Percentiles rank a stretch among this genome's conserved stretches.
phyloP scores from a whole-genome alignment of 2,329 filamentous ascomycete species.

The Fusarium falciforme region DNA sequence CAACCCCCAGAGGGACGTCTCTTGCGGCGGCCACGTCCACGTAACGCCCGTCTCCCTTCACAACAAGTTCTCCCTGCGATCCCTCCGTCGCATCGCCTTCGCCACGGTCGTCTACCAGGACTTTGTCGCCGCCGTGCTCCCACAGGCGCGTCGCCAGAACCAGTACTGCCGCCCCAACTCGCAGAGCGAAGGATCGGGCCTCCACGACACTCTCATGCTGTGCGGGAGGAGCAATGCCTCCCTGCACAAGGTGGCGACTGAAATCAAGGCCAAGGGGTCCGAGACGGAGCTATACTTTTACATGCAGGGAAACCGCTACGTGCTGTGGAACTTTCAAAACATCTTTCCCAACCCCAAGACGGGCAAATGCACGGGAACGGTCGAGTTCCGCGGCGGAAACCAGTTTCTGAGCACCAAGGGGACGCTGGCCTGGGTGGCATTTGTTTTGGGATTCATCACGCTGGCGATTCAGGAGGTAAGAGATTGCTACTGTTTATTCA shows the following conservation, averaged over 20 bases:
- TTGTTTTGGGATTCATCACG: slow-evolving; percentile 53
- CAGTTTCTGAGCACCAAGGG: slow-evolving; percentile 53
- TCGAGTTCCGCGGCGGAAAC: slow-evolving; percentile 55
- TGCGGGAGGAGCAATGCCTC: slow-evolving; percentile 41
- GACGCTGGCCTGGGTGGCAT: slow-evolving; percentile 53
- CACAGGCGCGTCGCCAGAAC: slow-evolving; percentile 49
- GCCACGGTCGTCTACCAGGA: slow-evolving; percentile 51
- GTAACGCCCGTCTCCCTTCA: slow-evolving; percentile 50
- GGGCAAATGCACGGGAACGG: slow-evolving; percentile 51
- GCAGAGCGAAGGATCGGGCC: slow-evolving; percentile 46
- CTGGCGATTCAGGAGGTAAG: slow-evolving; percentile 51
- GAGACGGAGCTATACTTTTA: slow-evolving; percentile 51
- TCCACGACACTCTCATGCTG: slow-evolving; percentile 42
- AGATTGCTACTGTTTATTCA: not conserved
- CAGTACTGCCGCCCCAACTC: slow-evolving; percentile 51
- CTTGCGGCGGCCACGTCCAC: slow-evolving; percentile 55
- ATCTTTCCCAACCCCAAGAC: slow-evolving; percentile 52
- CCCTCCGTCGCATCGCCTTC: slow-evolving; percentile 53
- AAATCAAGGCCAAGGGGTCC: slow-evolving; percentile 40
- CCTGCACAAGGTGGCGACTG: slow-evolving; percentile 45
- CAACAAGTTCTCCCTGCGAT: slow-evolving; percentile 50
- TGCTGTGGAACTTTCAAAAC: slow-evolving; percentile 56
- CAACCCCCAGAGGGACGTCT: slow-evolving; percentile 49
- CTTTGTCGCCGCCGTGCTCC: slow-evolving; percentile 48
- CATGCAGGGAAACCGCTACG: slow-evolving; percentile 54